Evolutionary conservation across 352 stramenopile genomes (phyloP), one percentile per base, ranked within the genome.

Genomic region (Plasmopara viticola): DNA sequence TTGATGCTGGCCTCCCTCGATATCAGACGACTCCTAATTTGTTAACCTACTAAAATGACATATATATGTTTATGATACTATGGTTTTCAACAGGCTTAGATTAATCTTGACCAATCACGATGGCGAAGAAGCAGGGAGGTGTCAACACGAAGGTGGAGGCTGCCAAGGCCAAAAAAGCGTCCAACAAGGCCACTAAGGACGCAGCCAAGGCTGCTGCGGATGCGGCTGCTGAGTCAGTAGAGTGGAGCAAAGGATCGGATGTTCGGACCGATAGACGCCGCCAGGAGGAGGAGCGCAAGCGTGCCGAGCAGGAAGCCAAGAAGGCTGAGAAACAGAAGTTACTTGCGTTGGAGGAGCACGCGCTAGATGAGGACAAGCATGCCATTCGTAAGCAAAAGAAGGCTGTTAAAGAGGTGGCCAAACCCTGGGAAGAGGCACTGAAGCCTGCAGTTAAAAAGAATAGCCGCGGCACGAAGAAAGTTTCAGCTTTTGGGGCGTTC

Each of bases 101-200:
- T 25, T 3, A 25, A 25, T 25, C 20, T 25, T 25, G 20, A 66
- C 54, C 59, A 66, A 51, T 51, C 52, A 50, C 30, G 4, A 75
- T 73, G 64, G 67, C 31, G 31, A 77, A 75, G 52, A 88, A 86
- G 64, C 73, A 73, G 35, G 55, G 67, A 46, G 67, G 70, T 18
- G 45, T 59, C 25, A 90, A 90, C 71, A 78, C 70, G 20, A 90
- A 90, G 65, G 79, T 87, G 25, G 79, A 86, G 59, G 79, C 74
- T 14, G 79, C 68, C 15, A 87, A 87, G 58, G 74, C 76, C 52
- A 78, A 78, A 64, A 90, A 90, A 58, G 78, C 78, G 8, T 63
- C 45, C 10, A 58, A 64, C 31, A 74, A 83, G 48, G 68, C 74
- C 2, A 58, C 56, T 4, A 90, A 90, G 58, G 72, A 84, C 53